phyloP scores from a whole-genome alignment of 2,329 filamentous ascomycete genomes.

The Scedosporium dehoogii region DNA sequence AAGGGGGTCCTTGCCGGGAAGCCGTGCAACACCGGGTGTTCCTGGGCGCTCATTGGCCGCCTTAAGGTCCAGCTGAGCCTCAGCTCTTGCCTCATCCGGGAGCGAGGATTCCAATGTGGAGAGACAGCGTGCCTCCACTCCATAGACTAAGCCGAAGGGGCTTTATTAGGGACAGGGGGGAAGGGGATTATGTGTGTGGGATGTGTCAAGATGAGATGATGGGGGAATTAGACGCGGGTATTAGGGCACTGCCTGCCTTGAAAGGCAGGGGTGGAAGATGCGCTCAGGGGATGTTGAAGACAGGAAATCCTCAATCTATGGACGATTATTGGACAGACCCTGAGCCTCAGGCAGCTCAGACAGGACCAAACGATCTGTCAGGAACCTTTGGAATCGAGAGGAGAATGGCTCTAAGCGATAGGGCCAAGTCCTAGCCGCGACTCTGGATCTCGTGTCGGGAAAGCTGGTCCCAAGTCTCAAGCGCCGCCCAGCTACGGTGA shows the following conservation, averaged over 20 bases:
- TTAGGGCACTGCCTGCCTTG: too few relatives aligned
- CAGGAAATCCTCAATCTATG: too few relatives aligned
- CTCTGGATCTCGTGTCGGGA: background rate
- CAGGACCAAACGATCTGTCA: too few relatives aligned
- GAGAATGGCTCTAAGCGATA: background rate
- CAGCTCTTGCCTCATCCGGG: background rate
- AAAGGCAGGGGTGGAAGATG: too few relatives aligned
- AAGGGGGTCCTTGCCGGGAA: background rate
- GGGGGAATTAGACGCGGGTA: background rate
- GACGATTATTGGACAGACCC: too few relatives aligned
- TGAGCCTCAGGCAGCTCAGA: too few relatives aligned
- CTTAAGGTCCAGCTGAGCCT: background rate
- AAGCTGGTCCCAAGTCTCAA: background rate
- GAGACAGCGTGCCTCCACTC: background rate
- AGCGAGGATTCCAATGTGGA: background rate
- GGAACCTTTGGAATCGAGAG: too few relatives aligned
- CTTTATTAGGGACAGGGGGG: too few relatives aligned
- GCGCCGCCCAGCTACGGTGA: background rate
- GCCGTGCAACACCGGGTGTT: background rate
- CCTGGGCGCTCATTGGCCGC: background rate
- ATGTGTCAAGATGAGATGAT: background rate
- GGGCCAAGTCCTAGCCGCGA: background rate
- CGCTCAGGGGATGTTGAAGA: too few relatives aligned
- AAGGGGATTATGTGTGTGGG: too few relatives aligned
- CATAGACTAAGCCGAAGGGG: background rate